A percentile compares a stretch with the other conserved stretches of the same genome.
Evolutionary conservation across 2,329 filamentous ascomycete species (phyloP).

Genomic region (Apiospora saccharicola): DNA sequence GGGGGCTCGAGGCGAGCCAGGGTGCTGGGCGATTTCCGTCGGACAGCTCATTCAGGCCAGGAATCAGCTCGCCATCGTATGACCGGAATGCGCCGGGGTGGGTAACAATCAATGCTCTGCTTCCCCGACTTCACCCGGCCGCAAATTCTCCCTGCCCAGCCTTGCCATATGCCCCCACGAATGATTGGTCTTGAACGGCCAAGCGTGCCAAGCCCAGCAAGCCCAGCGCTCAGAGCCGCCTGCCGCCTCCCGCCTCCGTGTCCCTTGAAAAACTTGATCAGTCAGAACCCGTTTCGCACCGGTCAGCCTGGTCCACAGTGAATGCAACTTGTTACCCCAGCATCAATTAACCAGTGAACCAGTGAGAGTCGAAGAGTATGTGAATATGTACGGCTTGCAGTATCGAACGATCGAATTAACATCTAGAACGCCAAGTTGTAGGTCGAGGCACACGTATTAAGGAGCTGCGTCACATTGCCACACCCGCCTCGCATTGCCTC

Average conservation of each 20-base stretch:
- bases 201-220: not conserved
- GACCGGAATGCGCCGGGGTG: slow-evolving; percentile 20
- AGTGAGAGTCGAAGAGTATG: not conserved
- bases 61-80: slow-evolving; percentile 18
- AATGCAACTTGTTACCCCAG: not conserved
- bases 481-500: not conserved
- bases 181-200: slow-evolving; percentile 5
- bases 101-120: not conserved
- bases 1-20: not conserved
- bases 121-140: slow-evolving; percentile 5
- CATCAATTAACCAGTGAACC: not conserved
- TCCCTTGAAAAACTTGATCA: slow-evolving; percentile 5
- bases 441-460: not conserved
- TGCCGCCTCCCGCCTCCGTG: not conserved
- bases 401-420: not conserved
- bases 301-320: slow-evolving; percentile 1
- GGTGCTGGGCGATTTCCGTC: slow-evolving; percentile 9
- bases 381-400: not conserved
- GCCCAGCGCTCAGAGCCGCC: slow-evolving; percentile 18
- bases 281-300: slow-evolving; percentile 10
- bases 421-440: not conserved
- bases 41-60: slow-evolving; percentile 5
- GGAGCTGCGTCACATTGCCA: not conserved
- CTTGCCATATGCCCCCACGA: not conserved
- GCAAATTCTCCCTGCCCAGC: not conserved